phyloP scores from a whole-genome alignment of 2,329 filamentous ascomycete species.

The Cercospora nicotianae region DNA sequence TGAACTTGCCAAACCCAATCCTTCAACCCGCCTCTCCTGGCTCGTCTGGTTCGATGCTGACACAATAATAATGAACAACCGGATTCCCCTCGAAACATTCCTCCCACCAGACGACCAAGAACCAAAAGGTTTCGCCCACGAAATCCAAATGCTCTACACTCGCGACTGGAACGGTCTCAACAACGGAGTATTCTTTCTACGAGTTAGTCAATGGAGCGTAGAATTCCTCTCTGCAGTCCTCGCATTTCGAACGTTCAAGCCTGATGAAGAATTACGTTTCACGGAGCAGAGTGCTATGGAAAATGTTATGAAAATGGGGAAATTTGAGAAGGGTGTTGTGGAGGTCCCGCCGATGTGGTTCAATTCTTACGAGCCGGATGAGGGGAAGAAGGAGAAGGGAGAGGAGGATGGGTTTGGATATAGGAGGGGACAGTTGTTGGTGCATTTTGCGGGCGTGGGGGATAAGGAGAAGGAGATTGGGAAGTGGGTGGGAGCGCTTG shows the following conservation, averaged over 20 bases:
- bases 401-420: constrained; percentile 32
- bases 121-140: constrained; percentile 11
- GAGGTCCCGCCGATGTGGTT: constrained; percentile 46
- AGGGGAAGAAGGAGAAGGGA: constrained; percentile 37
- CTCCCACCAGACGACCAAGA: constrained; percentile 36
- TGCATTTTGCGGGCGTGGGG: constrained; percentile 44
- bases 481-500: constrained; percentile 40
- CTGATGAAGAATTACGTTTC: constrained; percentile 39
- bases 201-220: constrained; percentile 42
- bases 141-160: constrained; percentile 41
- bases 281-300: constrained; percentile 46
- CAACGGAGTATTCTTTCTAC: constrained; percentile 44
- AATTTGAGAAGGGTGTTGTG: constrained; percentile 36
- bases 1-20: constrained; percentile 40
- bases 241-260: constrained; percentile 41
- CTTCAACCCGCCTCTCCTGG: constrained; percentile 42
- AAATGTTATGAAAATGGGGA: constrained; percentile 34
- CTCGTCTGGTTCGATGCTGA: constrained; percentile 47
- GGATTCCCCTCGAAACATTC: constrained; percentile 42
- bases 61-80: constrained; percentile 45
- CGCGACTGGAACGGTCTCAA: constrained; percentile 46
- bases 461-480: constrained; percentile 38
- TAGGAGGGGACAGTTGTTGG: constrained; percentile 43
- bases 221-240: constrained; percentile 43
- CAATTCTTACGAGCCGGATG: constrained; percentile 42